A percentile compares a stretch with the other conserved stretches of the same genome.
Evolutionary conservation across 1,139 yeast genomes (phyloP).

Genomic region (Torulaspora globosa): DNA sequence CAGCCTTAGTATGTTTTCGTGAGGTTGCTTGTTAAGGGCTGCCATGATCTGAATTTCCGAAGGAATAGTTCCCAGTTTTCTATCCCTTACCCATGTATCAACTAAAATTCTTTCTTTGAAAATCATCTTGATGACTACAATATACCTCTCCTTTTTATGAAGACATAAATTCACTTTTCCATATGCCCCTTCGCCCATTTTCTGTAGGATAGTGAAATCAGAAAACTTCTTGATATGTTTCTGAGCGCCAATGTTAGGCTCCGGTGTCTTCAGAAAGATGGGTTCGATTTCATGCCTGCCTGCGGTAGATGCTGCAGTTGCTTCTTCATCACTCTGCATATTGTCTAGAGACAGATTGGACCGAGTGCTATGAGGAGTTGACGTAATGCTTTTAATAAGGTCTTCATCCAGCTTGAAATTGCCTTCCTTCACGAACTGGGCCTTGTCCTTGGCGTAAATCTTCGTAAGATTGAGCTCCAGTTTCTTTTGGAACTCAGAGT

Average conservation of each 20-base stretch:
- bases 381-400: conserved; percentile 27
- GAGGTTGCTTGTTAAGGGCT: conserved; percentile 67
- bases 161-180: conserved; percentile 85
- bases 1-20: conserved; percentile 78
- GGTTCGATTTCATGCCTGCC: conserved; percentile 8
- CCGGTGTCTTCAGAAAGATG: conserved; percentile 21
- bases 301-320: conserved; percentile 4
- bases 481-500: conserved; percentile 22
- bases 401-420: conserved; percentile 32
- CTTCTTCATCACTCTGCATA: conserved; percentile 4
- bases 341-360: conserved; percentile 11
- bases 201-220: conserved; percentile 67
- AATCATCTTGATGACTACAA: conserved; percentile 79
- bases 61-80: conserved; percentile 87
- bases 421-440: conserved; percentile 31
- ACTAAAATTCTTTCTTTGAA: conserved; percentile 89
- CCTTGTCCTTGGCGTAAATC: conserved; percentile 30
- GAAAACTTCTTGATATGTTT: conserved; percentile 63
- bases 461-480: conserved; percentile 28
- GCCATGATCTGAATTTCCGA: conserved; percentile 92
- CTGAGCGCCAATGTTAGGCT: conserved; percentile 47
- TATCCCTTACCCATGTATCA: conserved; percentile 95
- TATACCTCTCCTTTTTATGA: conserved; percentile 53
- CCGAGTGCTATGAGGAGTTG: conserved; percentile 21
- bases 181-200: conserved; percentile 95